These are phyloP conservation scores for Fragaria iinumae DNA, from an alignment of 306 rosid species.

Conservation along the genomic window DNA sequence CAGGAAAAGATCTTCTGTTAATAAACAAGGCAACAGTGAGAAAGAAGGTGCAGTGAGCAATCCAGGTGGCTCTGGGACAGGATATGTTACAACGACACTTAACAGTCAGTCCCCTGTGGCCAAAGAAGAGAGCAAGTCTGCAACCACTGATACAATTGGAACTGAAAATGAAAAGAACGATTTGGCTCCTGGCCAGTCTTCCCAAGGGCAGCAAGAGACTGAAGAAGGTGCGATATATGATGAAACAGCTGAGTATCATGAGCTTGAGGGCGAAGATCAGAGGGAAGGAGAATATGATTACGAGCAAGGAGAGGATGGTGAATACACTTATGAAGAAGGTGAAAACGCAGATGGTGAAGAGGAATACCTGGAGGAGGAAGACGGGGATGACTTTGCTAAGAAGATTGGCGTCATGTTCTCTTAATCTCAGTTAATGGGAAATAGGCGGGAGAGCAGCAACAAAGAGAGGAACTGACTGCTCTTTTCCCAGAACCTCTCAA, in stretches of 20 bases:
- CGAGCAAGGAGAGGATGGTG: conserved; percentile 78
- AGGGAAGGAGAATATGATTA: conserved; percentile 72
- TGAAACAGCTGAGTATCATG: conserved; percentile 56
- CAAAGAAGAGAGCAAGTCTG: conserved; percentile 39
- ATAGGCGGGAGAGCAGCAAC: not conserved
- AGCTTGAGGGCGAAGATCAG: conserved; percentile 61
- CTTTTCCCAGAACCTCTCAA: conserved; percentile 19
- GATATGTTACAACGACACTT: conserved; percentile 19
- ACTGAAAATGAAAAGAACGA: conserved; percentile 31
- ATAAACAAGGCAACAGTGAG: conserved; percentile 27
- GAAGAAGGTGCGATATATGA: conserved; percentile 66
- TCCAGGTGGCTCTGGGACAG: conserved; percentile 26
- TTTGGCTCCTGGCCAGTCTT: conserved; percentile 30
- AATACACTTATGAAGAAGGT: conserved; percentile 66
- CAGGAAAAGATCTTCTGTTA: conserved; percentile 30
- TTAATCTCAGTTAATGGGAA: conserved; percentile 25
- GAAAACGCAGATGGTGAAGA: conserved; percentile 66
- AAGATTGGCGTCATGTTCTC: conserved; percentile 80
- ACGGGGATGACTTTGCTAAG: conserved; percentile 93
- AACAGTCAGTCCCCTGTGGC: conserved; percentile 25
- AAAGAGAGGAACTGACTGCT: conserved; percentile 5
- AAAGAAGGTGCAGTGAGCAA: conserved; percentile 30
- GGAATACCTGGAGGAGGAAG: conserved; percentile 77
- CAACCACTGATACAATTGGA: conserved; percentile 35
- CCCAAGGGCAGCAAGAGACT: conserved; percentile 26